Base-by-base conservation (phyloP, 768 basidiomycete genomes). In the Tulasnella sp. region DNA sequence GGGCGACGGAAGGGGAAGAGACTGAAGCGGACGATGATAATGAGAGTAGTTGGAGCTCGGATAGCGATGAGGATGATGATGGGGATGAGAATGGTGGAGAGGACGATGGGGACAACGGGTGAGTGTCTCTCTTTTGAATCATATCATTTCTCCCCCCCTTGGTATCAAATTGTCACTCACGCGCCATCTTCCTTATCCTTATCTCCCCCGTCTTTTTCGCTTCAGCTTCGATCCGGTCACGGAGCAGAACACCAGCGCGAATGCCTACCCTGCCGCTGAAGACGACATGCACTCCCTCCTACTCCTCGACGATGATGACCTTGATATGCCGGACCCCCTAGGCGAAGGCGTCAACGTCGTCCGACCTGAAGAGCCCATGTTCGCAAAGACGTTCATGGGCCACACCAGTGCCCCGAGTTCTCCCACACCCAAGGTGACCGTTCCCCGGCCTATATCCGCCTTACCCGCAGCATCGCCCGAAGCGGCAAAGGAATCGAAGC, bases 341-440 rank as follows among this genome's bases (percentile, higher is more conserved):
- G 94, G 94, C 11, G 93, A 96, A 71, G 94, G 91, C 58, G 86
- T 90, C 19, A 93, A 92, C 66, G 85, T 93, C 55, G 81, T 92
- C 63, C 80, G 91, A 1, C 86, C 89, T 0, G 38, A 44, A 19
- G 52, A 63, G 23, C 51, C 62, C 23, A 15, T 63, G 23, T 63
- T 63, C 45, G 61, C 61, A 19, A 30, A 51, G 34, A 49, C 58
- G 34, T 24, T 59, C 30, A 59, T 59, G 58, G 58, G 30, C 4
- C 43, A 42, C 54, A 41, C 9, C 34, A 11, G 52, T 3, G 43
- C 29, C 2, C 17, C 44, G 24, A 29, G 38, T 45, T n/a, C 56
- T 15, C 38, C 55, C 3, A 42, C 45, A 21, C 17, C 42, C 32
- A 26, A 48, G 10, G 3, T 21, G 2, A 11, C 27, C 2, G 52